Conservation (phyloP, 768 basidiomycete genomes). For the Mycena kentingensis region DNA sequence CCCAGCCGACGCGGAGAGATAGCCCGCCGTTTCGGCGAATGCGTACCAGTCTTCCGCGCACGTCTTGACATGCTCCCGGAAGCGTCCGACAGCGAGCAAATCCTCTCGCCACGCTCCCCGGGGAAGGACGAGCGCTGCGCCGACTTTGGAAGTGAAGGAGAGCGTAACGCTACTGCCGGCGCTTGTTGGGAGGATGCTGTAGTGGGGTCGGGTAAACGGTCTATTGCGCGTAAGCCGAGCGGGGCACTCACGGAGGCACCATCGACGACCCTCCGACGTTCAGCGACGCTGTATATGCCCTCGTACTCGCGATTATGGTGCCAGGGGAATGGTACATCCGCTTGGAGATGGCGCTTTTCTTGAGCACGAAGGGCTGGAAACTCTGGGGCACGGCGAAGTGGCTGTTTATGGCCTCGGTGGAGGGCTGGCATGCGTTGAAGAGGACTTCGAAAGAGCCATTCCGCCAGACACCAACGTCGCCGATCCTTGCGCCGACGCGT, state of each 20-base stretch:
- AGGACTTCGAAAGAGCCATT: neutral
- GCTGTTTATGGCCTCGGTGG: neutral
- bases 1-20: neutral
- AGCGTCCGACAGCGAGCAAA: slow-evolving; percentile 3
- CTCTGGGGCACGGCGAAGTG: neutral
- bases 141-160: slow-evolving; percentile 12
- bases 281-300: neutral
- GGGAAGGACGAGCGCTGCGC: slow-evolving; percentile 22
- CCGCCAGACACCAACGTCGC: slow-evolving; percentile 20
- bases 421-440: neutral
- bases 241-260: neutral
- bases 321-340: neutral
- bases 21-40: slow-evolving; percentile 4
- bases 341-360: neutral
- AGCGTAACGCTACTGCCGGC: slow-evolving; percentile 11
- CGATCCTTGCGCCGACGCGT: slow-evolving; percentile 28
- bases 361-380: neutral
- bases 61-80: slow-evolving; percentile 14
- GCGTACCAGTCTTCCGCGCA: slow-evolving; percentile 14
- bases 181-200: slow-evolving; percentile 3
- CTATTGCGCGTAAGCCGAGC: too few species aligned
- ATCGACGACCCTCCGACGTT: neutral
- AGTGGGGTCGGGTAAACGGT: too few species aligned
- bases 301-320: neutral
- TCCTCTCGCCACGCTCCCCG: slow-evolving; percentile 18